These are phyloP conservation scores for Ilex aquifolium DNA, from an alignment of 257 asterid genomes.

Conservation along the genomic window DNA sequence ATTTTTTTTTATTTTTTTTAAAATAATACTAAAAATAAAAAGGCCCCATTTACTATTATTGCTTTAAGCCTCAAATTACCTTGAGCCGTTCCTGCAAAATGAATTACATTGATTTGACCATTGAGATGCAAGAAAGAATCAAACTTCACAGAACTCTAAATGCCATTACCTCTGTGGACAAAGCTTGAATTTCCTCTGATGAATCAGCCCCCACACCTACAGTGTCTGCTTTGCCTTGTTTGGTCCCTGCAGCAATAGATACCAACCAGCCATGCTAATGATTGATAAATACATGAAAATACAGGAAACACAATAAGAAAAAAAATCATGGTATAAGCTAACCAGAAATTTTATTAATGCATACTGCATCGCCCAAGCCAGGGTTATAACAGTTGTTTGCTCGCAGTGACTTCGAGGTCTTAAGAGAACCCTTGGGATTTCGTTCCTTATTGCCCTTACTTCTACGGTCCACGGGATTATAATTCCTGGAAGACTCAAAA, in stretches of 20 bases:
- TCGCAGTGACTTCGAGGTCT: slow-evolving; percentile 62
- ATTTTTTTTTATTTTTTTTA: too few relatives aligned
- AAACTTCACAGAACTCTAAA: not conserved
- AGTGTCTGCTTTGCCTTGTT: slow-evolving; percentile 35
- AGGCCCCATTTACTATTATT: not conserved
- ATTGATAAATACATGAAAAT: slow-evolving; percentile 3
- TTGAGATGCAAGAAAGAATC: not conserved
- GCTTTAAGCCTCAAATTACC: not conserved
- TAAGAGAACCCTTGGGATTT: slow-evolving; percentile 47
- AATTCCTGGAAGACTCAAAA: slow-evolving; percentile 46
- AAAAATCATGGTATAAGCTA: slow-evolving; percentile 7
- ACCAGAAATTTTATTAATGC: slow-evolving; percentile 40
- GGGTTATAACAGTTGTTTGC: slow-evolving; percentile 44
- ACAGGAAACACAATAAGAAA: slow-evolving; percentile 3
- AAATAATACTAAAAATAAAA: too few relatives aligned
- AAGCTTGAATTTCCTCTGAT: slow-evolving; percentile 41
- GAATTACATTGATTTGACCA: too few relatives aligned
- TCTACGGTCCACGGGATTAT: slow-evolving; percentile 83
- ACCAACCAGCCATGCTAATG: slow-evolving; percentile 9
- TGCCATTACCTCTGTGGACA: slow-evolving; percentile 58
- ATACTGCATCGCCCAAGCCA: slow-evolving; percentile 35
- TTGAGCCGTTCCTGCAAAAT: not conserved
- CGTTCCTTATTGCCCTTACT: slow-evolving; percentile 70
- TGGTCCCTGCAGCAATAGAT: slow-evolving; percentile 35
- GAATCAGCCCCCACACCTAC: slow-evolving; percentile 27